Base-by-base conservation (phyloP, 2,329 filamentous ascomycete species). In the Fusarium denticulatum region DNA sequence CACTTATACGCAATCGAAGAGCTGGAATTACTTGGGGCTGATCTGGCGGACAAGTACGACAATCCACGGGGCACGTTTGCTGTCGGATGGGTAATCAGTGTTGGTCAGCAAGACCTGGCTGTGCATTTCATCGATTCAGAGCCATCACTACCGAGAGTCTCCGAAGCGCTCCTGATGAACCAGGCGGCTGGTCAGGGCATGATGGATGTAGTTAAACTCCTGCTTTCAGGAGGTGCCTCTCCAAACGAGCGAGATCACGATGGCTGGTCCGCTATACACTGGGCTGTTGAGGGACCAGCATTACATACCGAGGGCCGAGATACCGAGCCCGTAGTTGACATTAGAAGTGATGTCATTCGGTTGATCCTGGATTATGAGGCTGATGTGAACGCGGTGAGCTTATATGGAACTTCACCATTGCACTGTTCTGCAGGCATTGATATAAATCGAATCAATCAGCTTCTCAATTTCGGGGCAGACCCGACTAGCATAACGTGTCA, bases 1-100 rank as follows among this genome's bases (percentile, higher is more conserved):
- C 3, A 43, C 22, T 15, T 42, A 7, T 1, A 13, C n/a, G n/a
- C 24, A 11, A 14, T 34, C 16, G 4, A 20, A 0, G 9, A 22
- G 6, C 28, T 60, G 20, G 45, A 47, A 47, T 47, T 26, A 28
- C 18, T 28, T 47, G 45, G 45, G 26, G 45, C 14, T 58, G 24
- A 37, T 18, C 16, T 18, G 45, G 15, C 13, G 36, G 52, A 39
- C 13, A 55, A 10, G 37, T 18, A 22, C 22, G 8, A 26, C 36
- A 6, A 30, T n/a, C n/a, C 13, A 24, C 26, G 24, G 6, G 18
- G 28, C 3, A 20, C 34, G 7, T 28, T 30, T 43, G 58, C 46
- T 18, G 14, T 42, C 12, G 39, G 7, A 16, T 60, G 58, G 58
- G 58, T 30, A 43, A 24, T 30, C 16, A 20, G 37, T 7, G 4